phyloP scores from a whole-genome alignment of 73 alveolate genomes.

The Paramecium caudatum region DNA sequence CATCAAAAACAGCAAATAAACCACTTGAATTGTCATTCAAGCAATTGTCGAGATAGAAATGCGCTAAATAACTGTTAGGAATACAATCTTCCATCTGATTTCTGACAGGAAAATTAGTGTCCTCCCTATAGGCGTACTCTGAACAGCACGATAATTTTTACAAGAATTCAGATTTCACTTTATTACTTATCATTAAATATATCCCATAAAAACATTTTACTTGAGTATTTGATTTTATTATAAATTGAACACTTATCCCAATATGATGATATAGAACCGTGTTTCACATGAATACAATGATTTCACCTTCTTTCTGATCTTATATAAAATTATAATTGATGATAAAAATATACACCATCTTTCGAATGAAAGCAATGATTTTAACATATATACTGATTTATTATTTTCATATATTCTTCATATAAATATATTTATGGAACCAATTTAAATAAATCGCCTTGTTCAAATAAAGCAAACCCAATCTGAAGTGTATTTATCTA shows the following conservation, averaged over 20 bases:
- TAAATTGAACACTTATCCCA: neutral
- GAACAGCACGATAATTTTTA: constrained; percentile 1
- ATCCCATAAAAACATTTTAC: constrained; percentile 30
- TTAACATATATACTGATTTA: constrained; percentile 17
- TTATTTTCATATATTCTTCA: too few relatives aligned
- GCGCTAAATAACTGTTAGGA: constrained; percentile 54
- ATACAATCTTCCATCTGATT: constrained; percentile 97
- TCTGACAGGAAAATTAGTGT: constrained; percentile 88
- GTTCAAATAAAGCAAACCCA: too few relatives aligned
- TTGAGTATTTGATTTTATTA: neutral
- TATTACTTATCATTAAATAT: constrained; percentile 18
- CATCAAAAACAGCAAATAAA: constrained; percentile 95
- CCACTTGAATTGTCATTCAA: constrained; percentile 89
- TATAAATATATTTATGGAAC: too few relatives aligned
- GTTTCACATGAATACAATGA: constrained; percentile 46
- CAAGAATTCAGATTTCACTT: constrained; percentile 58
- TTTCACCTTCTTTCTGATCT: constrained; percentile 23
- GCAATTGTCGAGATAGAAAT: constrained; percentile 79
- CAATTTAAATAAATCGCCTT: too few relatives aligned
- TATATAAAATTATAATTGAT: constrained; percentile 6
- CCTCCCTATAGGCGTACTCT: constrained; percentile 89
- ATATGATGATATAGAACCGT: constrained; percentile 41
- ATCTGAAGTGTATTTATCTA: too few relatives aligned
- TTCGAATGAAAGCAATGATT: constrained; percentile 59
- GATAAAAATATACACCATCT: constrained; percentile 51